phyloP scores from a whole-genome alignment of 495 filamentous ascomycete species.

The Lophiotrema nucula region DNA sequence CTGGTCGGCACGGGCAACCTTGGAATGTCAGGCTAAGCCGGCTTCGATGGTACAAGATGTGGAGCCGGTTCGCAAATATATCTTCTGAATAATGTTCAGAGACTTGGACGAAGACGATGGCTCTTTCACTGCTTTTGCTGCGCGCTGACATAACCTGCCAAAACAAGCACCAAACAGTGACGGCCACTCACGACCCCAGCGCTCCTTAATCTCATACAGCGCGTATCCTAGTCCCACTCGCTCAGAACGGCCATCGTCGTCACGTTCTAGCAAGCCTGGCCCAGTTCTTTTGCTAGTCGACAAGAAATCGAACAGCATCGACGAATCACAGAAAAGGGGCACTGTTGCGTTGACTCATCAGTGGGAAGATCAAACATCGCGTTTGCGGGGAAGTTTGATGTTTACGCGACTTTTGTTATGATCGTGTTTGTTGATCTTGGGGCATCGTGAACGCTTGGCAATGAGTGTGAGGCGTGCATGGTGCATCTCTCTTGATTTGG shows the following conservation, averaged over 20 bases:
- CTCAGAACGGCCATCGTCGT: background rate
- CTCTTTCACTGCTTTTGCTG: too few relatives aligned
- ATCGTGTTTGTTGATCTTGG: background rate
- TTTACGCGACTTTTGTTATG: background rate
- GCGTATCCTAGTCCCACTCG: constrained; percentile 12
- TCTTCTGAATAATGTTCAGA: too few relatives aligned
- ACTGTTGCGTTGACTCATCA: background rate
- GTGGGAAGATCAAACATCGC: constrained; percentile 8
- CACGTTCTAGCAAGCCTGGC: background rate
- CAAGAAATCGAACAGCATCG: background rate
- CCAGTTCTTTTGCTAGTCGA: background rate
- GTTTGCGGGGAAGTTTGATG: background rate
- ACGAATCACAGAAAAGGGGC: constrained; percentile 7
- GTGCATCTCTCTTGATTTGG: too few relatives aligned
- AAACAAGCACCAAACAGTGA: too few relatives aligned
- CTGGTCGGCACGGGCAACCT: too few relatives aligned
- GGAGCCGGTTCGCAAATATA: too few relatives aligned
- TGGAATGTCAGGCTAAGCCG: too few relatives aligned
- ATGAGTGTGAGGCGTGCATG: too few relatives aligned
- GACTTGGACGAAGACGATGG: too few relatives aligned
- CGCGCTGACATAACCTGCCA: constrained; percentile 1
- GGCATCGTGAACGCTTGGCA: too few relatives aligned
- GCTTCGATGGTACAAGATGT: too few relatives aligned
- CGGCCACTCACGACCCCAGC: background rate
- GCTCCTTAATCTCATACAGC: constrained; percentile 22